Evolutionary conservation across 1,284 basidiomycete genomes (phyloP), one percentile per base, ranked within the genome.

Genomic region (Pascua sp.): DNA sequence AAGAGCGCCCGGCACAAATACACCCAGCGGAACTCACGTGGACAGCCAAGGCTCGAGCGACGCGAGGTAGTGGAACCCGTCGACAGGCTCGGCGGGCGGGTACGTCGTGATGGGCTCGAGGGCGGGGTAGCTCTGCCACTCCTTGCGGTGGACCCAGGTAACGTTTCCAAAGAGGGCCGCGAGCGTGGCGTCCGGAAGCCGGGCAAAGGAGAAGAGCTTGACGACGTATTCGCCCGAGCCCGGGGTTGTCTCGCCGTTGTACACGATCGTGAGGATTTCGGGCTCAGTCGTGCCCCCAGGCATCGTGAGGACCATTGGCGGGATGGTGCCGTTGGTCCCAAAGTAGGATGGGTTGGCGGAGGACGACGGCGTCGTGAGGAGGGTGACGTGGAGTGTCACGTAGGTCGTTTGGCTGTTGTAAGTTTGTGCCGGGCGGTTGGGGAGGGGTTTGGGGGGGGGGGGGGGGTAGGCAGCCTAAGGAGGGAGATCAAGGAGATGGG

Each of bases 181-280:
- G 39, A 98, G 78, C 82, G 86, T 87, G 49, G 85, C 82, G 58
- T 91, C 86, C 24, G 80, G 80, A 32, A 94, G 73, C 4, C 76
- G 70, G 24, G 82, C 70, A 62, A 84, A 80, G 0, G 90, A 93
- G 71, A 97, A 96, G 53, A 98, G 88, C 80, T 93, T 93, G 54
- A 91, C 89, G 13, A 83, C 80, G 81, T 85, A 88, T 71, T 88
- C 86, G 63, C 59, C 60, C 52, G 75, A 61, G 61, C 75, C 66
- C 32, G 66, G 70, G 54, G 72, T 60, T 42, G 88, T 77, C 41
- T 77, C 78, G 2, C 86, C 85, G 57, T 90, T 86, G 77, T 95
- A 97, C 13, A 86, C 86, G 48, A 97, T 76, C 1, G 89, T 91
- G 68, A 92, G 91, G 78, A 98, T 96, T 55, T 88, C 85, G 1